These are phyloP conservation scores for Herpotrichia juniperi DNA, from an alignment of 2,329 filamentous ascomycete genomes.

Conservation along the genomic window DNA sequence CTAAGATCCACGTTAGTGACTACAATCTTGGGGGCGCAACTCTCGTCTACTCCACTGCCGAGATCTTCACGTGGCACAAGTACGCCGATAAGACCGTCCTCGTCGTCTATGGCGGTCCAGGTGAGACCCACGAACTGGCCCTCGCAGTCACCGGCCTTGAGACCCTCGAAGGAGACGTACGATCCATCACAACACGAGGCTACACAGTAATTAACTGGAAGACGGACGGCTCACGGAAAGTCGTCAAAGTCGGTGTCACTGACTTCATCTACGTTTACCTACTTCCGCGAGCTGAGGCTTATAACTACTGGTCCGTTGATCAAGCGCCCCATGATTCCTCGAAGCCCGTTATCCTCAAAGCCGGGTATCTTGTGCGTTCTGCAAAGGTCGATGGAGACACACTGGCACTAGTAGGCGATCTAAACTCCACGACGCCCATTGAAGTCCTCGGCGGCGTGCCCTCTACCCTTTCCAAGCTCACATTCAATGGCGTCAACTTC, in stretches of 20 bases:
- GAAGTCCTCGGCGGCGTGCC: conserved; percentile 71
- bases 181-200: conserved; percentile 48
- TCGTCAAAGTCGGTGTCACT: conserved; percentile 55
- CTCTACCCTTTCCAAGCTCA: conserved; percentile 58
- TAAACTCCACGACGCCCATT: conserved; percentile 71
- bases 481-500: conserved; percentile 63
- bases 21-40: conserved; percentile 66
- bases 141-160: conserved; percentile 47
- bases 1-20: conserved; percentile 70
- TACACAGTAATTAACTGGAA: conserved; percentile 61
- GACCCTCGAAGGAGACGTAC: conserved; percentile 50
- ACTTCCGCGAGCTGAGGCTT: conserved; percentile 67
- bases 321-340: conserved; percentile 37
- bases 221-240: conserved; percentile 58
- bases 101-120: conserved; percentile 67
- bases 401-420: conserved; percentile 70
- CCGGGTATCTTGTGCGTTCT: conserved; percentile 68
- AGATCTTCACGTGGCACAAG: conserved; percentile 72
- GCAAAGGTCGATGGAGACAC: conserved; percentile 62
- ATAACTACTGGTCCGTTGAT: conserved; percentile 72
- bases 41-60: conserved; percentile 71
- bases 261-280: conserved; percentile 62
- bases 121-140: conserved; percentile 68
- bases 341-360: conserved; percentile 63
- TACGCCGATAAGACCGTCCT: conserved; percentile 65